These are phyloP conservation scores for Neopestalotiopsis sp. DNA, from an alignment of 2,329 filamentous ascomycete genomes.

Conservation along the genomic window DNA sequence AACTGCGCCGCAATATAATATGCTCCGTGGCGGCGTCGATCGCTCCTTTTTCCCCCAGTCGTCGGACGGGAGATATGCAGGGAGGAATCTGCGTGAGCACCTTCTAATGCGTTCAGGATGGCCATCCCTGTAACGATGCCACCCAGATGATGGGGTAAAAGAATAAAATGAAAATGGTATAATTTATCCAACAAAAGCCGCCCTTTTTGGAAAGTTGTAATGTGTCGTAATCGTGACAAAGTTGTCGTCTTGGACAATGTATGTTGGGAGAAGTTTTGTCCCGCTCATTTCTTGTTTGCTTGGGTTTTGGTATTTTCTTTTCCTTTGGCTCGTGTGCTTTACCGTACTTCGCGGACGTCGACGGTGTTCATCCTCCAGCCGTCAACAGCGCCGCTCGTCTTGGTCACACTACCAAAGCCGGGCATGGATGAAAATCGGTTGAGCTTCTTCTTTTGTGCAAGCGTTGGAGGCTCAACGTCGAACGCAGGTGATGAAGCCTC, in stretches of 20 bases:
- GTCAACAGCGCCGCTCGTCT: conserved; percentile 33
- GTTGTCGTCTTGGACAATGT: neutral
- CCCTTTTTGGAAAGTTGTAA: neutral
- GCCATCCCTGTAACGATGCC: neutral
- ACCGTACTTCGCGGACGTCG: conserved; percentile 28
- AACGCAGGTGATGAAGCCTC: conserved; percentile 31
- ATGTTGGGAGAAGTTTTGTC: neutral
- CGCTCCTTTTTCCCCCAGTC: neutral
- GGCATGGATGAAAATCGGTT: conserved; percentile 63
- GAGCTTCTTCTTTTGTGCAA: conserved; percentile 47
- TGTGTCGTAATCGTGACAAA: neutral
- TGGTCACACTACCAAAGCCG: conserved; percentile 51
- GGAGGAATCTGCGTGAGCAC: neutral
- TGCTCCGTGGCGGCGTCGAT: conserved; percentile 1
- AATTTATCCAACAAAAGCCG: neutral
- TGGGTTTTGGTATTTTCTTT: neutral
- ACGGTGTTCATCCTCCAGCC: conserved; percentile 44
- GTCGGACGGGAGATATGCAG: neutral
- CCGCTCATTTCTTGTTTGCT: neutral
- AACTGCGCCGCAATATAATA: neutral
- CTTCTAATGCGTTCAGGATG: neutral
- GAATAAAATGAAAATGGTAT: neutral
- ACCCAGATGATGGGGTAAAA: neutral
- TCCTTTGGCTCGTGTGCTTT: neutral
- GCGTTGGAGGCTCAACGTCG: conserved; percentile 39